Conservation (phyloP, 106 monocot species). For the Triglochin maritima region DNA sequence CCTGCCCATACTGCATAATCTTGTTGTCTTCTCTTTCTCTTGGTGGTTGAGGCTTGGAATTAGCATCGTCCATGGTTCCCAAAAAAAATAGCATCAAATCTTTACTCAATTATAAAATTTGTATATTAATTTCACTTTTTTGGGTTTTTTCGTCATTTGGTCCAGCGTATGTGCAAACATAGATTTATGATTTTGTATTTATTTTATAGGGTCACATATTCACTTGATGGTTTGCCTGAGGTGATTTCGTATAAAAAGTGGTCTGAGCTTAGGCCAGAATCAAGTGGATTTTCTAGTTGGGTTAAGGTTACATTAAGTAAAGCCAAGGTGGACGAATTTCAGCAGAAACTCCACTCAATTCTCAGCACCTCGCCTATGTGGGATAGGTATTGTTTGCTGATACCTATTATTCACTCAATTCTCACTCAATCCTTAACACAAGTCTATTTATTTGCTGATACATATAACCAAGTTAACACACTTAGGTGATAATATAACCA, state of each 20-base stretch:
- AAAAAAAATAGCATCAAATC: too few relatives aligned
- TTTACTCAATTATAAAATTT: too few relatives aligned
- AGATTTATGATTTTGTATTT: neutral
- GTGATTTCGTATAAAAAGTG: conserved; percentile 67
- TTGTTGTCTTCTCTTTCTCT: too few relatives aligned
- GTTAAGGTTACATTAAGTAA: conserved; percentile 69
- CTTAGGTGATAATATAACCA: too few relatives aligned
- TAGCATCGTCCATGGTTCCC: too few relatives aligned
- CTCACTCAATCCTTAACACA: too few relatives aligned
- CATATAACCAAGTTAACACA: too few relatives aligned
- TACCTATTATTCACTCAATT: too few relatives aligned
- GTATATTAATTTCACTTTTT: too few relatives aligned
- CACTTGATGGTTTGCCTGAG: conserved; percentile 56
- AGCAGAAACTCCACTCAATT: conserved; percentile 55
- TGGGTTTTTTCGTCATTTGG: neutral
- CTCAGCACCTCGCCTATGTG: conserved; percentile 90
- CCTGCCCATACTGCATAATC: too few relatives aligned
- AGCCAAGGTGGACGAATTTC: conserved; percentile 44
- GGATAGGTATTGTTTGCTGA: conserved; percentile 51
- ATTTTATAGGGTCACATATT: conserved; percentile 37
- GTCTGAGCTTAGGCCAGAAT: conserved; percentile 50
- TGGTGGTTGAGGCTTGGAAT: too few relatives aligned
- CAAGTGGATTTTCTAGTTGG: conserved; percentile 45
- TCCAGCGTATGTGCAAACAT: neutral
- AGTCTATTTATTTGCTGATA: neutral